These are phyloP conservation scores for Phytophthora ramorum DNA, from an alignment of 352 stramenopile genomes.

Conservation along the genomic window DNA sequence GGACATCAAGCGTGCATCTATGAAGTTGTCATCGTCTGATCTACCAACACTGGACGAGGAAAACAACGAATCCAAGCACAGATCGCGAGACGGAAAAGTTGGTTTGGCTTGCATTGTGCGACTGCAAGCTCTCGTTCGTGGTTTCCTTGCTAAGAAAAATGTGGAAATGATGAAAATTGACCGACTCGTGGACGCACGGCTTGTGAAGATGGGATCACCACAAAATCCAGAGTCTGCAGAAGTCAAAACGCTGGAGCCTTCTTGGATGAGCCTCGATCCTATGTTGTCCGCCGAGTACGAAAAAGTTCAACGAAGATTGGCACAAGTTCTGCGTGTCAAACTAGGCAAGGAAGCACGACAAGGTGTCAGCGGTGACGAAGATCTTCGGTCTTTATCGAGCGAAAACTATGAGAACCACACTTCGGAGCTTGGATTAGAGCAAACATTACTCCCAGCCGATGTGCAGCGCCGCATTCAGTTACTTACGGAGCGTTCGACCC, in stretches of 20 bases:
- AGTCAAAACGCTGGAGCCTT: constrained; percentile 13
- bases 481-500: constrained; percentile 43
- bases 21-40: constrained; percentile 24
- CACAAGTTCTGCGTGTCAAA: constrained; percentile 25
- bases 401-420: constrained; percentile 41
- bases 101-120: constrained; percentile 33
- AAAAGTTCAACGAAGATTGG: constrained; percentile 26
- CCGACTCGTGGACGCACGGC: constrained; percentile 51
- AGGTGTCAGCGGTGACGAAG: constrained; percentile 3
- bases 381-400: constrained; percentile 15
- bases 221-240: background rate
- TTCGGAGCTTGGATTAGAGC: constrained; percentile 24
- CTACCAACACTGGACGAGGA: constrained; percentile 6
- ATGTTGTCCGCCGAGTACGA: constrained; percentile 25
- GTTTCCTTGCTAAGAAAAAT: constrained; percentile 52
- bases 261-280: constrained; percentile 32
- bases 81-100: background rate
- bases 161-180: constrained; percentile 58
- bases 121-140: constrained; percentile 54
- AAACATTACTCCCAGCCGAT: constrained; percentile 32
- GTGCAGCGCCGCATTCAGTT: constrained; percentile 53
- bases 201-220: constrained; percentile 38
- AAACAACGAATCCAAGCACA: constrained; percentile 5
- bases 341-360: constrained; percentile 3
- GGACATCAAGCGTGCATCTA: constrained; percentile 43